A percentile compares a stretch with the other conserved stretches of the same genome.
Conservation (phyloP, 129 eudicot species). For the Heracleum sosnowskyi region DNA sequence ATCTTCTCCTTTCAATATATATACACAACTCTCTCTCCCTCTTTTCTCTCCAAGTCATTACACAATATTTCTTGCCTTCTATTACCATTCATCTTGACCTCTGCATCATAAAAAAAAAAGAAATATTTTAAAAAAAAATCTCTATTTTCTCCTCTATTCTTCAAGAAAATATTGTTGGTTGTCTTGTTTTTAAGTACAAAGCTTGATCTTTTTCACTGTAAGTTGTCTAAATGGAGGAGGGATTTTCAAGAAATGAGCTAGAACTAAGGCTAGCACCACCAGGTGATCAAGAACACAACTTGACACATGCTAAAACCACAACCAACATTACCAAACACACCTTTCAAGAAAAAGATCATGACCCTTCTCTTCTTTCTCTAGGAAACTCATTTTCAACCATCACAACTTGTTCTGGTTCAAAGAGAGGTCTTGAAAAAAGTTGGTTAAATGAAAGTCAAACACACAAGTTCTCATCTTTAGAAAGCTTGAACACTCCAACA, state of each 20-base stretch:
- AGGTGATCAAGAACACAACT: conserved; percentile 36
- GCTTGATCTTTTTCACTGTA: neutral
- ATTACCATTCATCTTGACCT: too few relatives aligned
- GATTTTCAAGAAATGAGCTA: conserved; percentile 51
- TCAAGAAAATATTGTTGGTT: neutral
- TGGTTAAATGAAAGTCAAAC: conserved; percentile 4
- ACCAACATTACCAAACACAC: neutral
- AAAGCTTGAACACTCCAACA: neutral
- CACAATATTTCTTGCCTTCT: too few relatives aligned
- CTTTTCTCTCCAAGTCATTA: neutral
- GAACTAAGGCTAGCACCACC: conserved; percentile 93
- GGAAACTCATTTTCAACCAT: conserved; percentile 13
- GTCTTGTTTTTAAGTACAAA: neutral
- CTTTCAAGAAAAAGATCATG: conserved; percentile 16
- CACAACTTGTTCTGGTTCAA: conserved; percentile 5
- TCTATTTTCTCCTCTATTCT: neutral
- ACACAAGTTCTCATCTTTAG: neutral
- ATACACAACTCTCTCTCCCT: neutral
- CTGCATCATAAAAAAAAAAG: too few relatives aligned
- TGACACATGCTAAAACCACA: conserved; percentile 34
- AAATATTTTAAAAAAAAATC: neutral
- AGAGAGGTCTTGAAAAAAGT: conserved; percentile 13
- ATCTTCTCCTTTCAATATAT: neutral
- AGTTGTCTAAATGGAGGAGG: neutral
- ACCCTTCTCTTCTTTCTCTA: conserved; percentile 26